A percentile compares a stretch with the other conserved stretches of the same genome.
These are phyloP conservation scores for Dioscorea cayenensis DNA, from an alignment of 116 monocot genomes.

Conservation along the genomic window DNA sequence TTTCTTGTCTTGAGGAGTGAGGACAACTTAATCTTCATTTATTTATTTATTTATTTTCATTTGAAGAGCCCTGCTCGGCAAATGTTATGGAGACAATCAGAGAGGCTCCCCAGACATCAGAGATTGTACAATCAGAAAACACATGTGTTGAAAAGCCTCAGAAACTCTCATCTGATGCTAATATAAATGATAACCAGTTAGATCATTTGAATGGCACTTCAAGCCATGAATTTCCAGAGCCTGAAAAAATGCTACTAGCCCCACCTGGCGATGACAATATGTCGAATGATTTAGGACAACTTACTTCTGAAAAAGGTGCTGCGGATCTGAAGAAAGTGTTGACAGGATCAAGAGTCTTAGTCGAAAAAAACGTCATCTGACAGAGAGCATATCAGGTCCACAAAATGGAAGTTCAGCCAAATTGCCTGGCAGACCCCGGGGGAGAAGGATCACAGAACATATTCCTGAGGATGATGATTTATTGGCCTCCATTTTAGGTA, in stretches of 20 bases:
- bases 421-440: constrained; percentile 32
- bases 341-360: constrained; percentile 42
- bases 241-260: constrained; percentile 77
- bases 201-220: constrained; percentile 7
- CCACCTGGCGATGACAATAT: constrained; percentile 22
- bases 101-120: constrained; percentile 15
- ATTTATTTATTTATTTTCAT: constrained; percentile 13
- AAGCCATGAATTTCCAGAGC: constrained; percentile 70
- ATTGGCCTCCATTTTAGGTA: constrained; percentile 97
- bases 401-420: constrained; percentile 47
- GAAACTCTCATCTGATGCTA: not conserved
- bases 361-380: constrained; percentile 44
- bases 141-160: constrained; percentile 7
- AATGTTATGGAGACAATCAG: constrained; percentile 3
- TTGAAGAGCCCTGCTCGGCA: constrained; percentile 6
- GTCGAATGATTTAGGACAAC: constrained; percentile 37
- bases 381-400: constrained; percentile 37
- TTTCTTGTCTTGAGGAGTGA: not conserved
- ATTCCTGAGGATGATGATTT: constrained; percentile 87
- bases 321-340: constrained; percentile 66
- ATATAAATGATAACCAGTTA: not conserved
- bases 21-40: not conserved
- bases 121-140: not conserved
- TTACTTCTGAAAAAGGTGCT: constrained; percentile 37
- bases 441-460: constrained; percentile 41